phyloP scores from a whole-genome alignment of 2,329 filamentous ascomycete genomes.

The Fusarium sacchari region DNA sequence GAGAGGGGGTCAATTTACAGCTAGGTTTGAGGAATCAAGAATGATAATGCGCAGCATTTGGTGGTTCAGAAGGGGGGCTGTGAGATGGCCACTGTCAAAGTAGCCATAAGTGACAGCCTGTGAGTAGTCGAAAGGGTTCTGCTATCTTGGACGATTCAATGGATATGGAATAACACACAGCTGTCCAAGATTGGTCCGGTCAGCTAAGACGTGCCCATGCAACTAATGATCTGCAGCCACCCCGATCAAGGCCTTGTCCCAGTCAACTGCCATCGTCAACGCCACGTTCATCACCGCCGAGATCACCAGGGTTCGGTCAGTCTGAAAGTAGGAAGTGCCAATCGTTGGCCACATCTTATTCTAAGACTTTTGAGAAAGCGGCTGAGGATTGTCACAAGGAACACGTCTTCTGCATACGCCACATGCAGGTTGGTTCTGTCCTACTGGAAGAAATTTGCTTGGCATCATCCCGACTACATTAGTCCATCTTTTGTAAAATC shows the following conservation, averaged over 20 bases:
- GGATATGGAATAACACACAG: background rate
- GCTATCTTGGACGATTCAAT: background rate
- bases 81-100: too few species aligned
- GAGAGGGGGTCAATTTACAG: fast-evolving
- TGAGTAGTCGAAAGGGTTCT: background rate
- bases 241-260: too few species aligned
- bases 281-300: background rate
- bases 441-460: background rate
- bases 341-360: too few species aligned
- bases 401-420: background rate
- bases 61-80: fast-evolving
- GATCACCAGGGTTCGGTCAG: fast-evolving
- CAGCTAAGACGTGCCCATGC: background rate
- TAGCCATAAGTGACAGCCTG: too few species aligned
- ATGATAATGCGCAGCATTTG: too few species aligned
- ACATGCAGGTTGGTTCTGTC: background rate
- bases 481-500: background rate
- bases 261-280: background rate
- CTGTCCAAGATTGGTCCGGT: background rate
- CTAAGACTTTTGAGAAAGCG: background rate
- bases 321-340: background rate
- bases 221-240: background rate
- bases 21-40: background rate
- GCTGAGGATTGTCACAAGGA: background rate
- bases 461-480: background rate